Evolutionary conservation across 1,139 yeast species (phyloP).

Genomic region (Yamadazyma friedrichii): DNA sequence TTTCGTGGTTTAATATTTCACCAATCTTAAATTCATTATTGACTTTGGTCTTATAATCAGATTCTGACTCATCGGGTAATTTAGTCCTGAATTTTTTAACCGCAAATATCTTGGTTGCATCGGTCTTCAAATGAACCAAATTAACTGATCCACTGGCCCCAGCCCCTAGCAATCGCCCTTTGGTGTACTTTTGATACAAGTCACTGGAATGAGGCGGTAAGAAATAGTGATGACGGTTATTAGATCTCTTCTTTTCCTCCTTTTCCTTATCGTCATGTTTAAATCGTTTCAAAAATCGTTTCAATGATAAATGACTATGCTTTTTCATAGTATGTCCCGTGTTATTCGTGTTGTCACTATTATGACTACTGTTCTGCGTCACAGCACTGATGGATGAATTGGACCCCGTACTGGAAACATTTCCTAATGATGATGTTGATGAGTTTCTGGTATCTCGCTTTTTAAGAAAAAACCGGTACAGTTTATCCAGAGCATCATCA

Average conservation of each 20-base stretch:
- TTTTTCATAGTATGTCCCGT: constrained; percentile 4
- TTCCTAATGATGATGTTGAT: constrained; percentile 13
- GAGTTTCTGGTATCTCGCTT: constrained; percentile 14
- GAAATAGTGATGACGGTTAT: constrained; percentile 8
- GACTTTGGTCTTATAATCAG: constrained; percentile 62
- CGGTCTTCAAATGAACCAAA: constrained; percentile 47
- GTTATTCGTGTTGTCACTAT: constrained; percentile 1
- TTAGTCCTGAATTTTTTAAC: constrained; percentile 66
- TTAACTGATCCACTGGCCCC: constrained; percentile 81
- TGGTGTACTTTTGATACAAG: constrained; percentile 52
- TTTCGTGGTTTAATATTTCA: constrained; percentile 57
- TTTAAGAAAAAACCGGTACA: constrained; percentile 14
- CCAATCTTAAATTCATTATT: constrained; percentile 67
- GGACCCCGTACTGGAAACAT: constrained; percentile 11
- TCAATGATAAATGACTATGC: constrained; percentile 31
- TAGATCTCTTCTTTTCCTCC: constrained; percentile 9
- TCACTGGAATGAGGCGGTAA: constrained; percentile 21
- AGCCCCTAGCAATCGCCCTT: constrained; percentile 59
- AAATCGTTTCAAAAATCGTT: constrained; percentile 39
- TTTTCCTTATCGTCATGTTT: constrained; percentile 22
- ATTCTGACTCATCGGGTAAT: constrained; percentile 49
- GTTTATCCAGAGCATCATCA: constrained; percentile 33
- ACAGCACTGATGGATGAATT: background rate
- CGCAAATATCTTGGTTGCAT: constrained; percentile 54
- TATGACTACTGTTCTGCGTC: background rate